These are phyloP conservation scores for Aspergillus uvarum DNA, from an alignment of 2,329 filamentous ascomycete species.

Conservation along the genomic window DNA sequence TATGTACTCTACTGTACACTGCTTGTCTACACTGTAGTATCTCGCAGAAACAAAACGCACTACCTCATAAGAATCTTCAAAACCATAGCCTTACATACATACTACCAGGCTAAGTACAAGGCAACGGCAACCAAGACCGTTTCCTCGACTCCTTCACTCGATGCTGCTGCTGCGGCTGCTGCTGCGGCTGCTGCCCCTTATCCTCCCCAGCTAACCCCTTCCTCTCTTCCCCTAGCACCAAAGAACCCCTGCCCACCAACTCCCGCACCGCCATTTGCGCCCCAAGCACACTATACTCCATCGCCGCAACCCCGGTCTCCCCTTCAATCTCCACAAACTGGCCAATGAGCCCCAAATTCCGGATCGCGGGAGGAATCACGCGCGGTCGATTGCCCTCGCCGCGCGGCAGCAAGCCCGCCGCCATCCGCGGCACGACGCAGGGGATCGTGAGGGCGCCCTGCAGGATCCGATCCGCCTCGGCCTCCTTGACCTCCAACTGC, in stretches of 20 bases:
- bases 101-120: not conserved
- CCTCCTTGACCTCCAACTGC: conserved; percentile 33
- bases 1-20: no score
- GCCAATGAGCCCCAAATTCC: conserved; percentile 20
- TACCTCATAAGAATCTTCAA: no score
- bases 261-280: conserved; percentile 23
- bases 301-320: conserved; percentile 10
- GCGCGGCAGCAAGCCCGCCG: conserved; percentile 39
- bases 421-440: conserved; percentile 43
- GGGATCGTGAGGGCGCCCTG: conserved; percentile 36
- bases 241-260: conserved; percentile 16
- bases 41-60: no score
- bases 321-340: conserved; percentile 23
- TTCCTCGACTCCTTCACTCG: not conserved
- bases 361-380: conserved; percentile 28
- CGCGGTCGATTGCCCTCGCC: conserved; percentile 37
- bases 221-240: not conserved
- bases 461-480: conserved; percentile 28
- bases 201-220: no score
- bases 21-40: no score
- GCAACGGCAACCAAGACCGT: not conserved
- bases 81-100: not conserved
- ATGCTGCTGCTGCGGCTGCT: no score
- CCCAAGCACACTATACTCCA: conserved; percentile 22
- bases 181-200: not conserved